Evolutionary conservation across 306 rosid genomes (phyloP).

Genomic region (Fagus sylvatica): DNA sequence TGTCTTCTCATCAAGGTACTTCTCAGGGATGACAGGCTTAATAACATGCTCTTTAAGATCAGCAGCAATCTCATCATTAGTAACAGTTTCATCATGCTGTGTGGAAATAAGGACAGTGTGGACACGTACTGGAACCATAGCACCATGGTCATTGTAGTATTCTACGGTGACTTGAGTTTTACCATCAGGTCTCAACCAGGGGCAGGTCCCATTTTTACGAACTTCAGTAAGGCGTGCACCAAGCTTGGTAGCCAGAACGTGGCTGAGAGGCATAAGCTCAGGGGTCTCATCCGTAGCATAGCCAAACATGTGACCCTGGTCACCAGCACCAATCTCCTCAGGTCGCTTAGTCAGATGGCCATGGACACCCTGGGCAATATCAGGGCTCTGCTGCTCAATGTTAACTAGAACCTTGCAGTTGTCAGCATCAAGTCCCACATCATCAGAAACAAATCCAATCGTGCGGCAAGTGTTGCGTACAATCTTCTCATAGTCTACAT

Average conservation of each 20-base stretch:
- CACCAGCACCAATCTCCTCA: constrained; percentile 69
- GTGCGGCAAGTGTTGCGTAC: constrained; percentile 52
- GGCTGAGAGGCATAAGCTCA: constrained; percentile 70
- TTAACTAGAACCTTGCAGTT: constrained; percentile 57
- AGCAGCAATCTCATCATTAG: constrained; percentile 63
- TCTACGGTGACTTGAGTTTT: constrained; percentile 70
- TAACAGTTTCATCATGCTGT: constrained; percentile 68
- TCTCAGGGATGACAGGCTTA: constrained; percentile 58
- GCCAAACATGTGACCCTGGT: constrained; percentile 74
- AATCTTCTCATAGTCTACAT: constrained; percentile 61
- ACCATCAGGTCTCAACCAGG: constrained; percentile 70
- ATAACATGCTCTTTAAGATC: constrained; percentile 65
- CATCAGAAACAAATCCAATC: constrained; percentile 50
- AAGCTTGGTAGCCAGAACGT: constrained; percentile 64
- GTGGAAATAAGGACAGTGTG: constrained; percentile 68
- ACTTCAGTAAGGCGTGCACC: constrained; percentile 64
- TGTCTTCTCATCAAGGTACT: constrained; percentile 67
- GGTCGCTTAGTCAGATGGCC: constrained; percentile 61
- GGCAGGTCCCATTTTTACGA: constrained; percentile 57
- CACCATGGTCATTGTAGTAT: constrained; percentile 57
- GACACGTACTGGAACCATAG: constrained; percentile 59
- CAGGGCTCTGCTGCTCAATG: constrained; percentile 67
- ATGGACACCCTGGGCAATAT: constrained; percentile 61
- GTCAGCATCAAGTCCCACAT: constrained; percentile 67
- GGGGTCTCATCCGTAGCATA: constrained; percentile 66